A percentile compares a stretch with the other conserved stretches of the same genome.
Evolutionary conservation across 495 filamentous ascomycete species (phyloP).

Genomic region (Pyrenula massariospora): DNA sequence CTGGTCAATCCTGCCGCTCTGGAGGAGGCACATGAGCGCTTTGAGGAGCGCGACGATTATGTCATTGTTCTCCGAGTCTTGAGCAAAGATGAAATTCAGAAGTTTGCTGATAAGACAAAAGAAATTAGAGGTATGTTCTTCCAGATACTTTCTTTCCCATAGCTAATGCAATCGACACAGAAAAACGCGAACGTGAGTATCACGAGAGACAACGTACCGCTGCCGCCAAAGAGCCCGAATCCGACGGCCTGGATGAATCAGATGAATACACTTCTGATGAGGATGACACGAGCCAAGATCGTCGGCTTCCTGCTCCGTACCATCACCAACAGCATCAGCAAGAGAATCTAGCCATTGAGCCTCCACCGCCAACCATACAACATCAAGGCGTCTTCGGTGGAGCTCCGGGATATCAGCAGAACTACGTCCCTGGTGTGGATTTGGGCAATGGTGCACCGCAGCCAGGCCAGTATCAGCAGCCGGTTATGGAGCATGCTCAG

Average conservation of each 20-base stretch:
- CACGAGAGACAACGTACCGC: neutral
- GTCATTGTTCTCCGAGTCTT: slow-evolving; percentile 77
- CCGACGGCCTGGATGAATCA: neutral
- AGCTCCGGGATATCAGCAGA: neutral
- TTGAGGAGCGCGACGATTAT: slow-evolving; percentile 67
- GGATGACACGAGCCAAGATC: neutral
- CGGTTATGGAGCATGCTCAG: neutral
- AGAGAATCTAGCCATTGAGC: neutral
- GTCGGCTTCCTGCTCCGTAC: neutral
- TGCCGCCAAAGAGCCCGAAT: neutral
- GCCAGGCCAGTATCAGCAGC: neutral
- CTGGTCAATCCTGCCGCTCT: slow-evolving; percentile 76
- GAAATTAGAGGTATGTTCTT: slow-evolving; percentile 57
- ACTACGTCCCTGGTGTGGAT: neutral
- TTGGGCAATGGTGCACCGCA: neutral
- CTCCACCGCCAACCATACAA: neutral
- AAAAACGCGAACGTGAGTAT: neutral
- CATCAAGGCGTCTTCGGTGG: neutral
- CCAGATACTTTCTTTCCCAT: neutral
- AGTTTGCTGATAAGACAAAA: slow-evolving; percentile 61
- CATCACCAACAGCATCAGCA: neutral
- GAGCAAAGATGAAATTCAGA: slow-evolving; percentile 71
- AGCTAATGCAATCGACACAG: neutral
- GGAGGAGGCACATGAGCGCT: slow-evolving; percentile 65
- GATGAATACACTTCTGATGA: neutral